Evolutionary conservation across 495 filamentous ascomycete genomes (phyloP), one percentile per base, ranked within the genome.

Genomic region (Hyaloscypha hepaticicola): DNA sequence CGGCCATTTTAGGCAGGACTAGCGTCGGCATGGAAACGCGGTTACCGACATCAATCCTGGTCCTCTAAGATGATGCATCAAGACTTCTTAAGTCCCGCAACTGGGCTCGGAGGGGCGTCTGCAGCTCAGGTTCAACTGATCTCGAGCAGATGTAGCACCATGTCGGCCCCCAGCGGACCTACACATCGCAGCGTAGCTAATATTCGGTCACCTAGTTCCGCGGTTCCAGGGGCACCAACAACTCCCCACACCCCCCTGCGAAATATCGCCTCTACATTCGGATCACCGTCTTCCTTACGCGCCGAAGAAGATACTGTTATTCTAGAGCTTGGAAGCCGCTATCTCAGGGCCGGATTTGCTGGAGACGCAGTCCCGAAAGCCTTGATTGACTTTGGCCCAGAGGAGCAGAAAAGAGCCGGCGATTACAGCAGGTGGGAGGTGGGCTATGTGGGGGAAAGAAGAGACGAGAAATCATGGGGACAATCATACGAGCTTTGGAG

Each of bases 271-370:
- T 85, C 88, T 31, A 80, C 85, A 58, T 91, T 88, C 69, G 87
- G 87, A 9, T 91, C 91, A 0, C 89, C 91, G 0, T 85, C 87
- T 26, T 84, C 85, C 58, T 87, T 90, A 52, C 90, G 93, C 45
- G 84, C 84, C 61, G 90, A 96, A 71, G 95, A 97, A 71, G 93
- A 97, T 67, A 77, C 84, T 7, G 70, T 97, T 14, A 81, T 99
- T 55, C 80, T 97, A 51, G 93, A 97, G 70, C 77, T 98, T 66
- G 93, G 92, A 5, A 81, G 88, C 5, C 82, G 93, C 55, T 89
- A 87, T 77, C 72, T 99, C 12, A 87, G 90, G 33, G 88, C 90
- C 21, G 95, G 95, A 4, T 94, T 96, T 70, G 89, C 92, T 28
- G 92, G 92, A 51, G 92, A 95, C 72, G 79, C 85, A 14, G 70